These are phyloP conservation scores for Phytophthora capsici DNA, from an alignment of 352 stramenopile species.

Conservation along the genomic window DNA sequence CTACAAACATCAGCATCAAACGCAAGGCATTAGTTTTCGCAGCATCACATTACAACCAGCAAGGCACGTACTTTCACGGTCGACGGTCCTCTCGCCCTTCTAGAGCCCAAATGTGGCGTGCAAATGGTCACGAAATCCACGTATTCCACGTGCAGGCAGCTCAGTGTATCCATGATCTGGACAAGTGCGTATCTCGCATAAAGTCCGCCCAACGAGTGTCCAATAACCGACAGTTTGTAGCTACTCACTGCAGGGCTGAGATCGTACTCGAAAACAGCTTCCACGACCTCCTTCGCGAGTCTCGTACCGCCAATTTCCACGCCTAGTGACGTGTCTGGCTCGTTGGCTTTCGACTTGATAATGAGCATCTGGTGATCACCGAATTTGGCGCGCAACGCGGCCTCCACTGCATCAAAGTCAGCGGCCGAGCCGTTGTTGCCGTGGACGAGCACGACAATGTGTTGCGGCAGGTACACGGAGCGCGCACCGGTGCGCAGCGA, in stretches of 20 bases:
- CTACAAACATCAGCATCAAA: constrained; percentile 34
- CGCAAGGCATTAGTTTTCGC: constrained; percentile 16
- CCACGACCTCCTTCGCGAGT: constrained; percentile 72
- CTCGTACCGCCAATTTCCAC: constrained; percentile 69
- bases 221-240: constrained; percentile 78
- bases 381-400: constrained; percentile 52
- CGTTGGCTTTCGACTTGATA: constrained; percentile 73
- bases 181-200: constrained; percentile 76
- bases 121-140: constrained; percentile 83
- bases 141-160: constrained; percentile 68
- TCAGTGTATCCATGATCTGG: constrained; percentile 59
- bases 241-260: constrained; percentile 48
- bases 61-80: constrained; percentile 62
- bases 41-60: constrained; percentile 2
- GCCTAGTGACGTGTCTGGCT: constrained; percentile 66
- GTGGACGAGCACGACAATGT: constrained; percentile 85
- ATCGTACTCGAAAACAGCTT: constrained; percentile 65
- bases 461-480: constrained; percentile 50
- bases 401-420: constrained; percentile 74
- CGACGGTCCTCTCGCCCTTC: constrained; percentile 62
- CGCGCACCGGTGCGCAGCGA: constrained; percentile 12
- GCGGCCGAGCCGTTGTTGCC: constrained; percentile 80
- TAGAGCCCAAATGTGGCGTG: constrained; percentile 79
- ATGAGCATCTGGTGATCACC: constrained; percentile 55
- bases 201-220: constrained; percentile 79